A percentile compares a stretch with the other conserved stretches of the same genome.
These are phyloP conservation scores for Vitis riparia DNA, from an alignment of 164 flowering plant species.

Conservation along the genomic window DNA sequence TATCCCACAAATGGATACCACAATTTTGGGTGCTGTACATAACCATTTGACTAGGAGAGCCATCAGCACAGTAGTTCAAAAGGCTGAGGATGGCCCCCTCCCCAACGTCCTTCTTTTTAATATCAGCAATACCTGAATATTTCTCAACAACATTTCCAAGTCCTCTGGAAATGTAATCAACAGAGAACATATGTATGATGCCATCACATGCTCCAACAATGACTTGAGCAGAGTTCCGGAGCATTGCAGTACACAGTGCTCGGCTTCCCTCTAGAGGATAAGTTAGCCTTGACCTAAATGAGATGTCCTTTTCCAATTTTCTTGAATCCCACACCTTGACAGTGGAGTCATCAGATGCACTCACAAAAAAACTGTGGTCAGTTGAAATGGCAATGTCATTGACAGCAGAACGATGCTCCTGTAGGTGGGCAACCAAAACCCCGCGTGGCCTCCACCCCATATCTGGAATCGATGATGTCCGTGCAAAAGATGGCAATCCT, in stretches of 20 bases:
- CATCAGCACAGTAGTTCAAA: constrained; percentile 64
- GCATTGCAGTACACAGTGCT: constrained; percentile 82
- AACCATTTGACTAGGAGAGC: constrained; percentile 52
- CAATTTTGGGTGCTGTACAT: constrained; percentile 87
- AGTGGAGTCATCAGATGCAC: constrained; percentile 96
- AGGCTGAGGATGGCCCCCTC: constrained; percentile 87
- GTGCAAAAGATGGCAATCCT: constrained; percentile 49
- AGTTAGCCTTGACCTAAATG: constrained; percentile 91
- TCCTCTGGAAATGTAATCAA: constrained; percentile 84
- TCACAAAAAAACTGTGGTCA: constrained; percentile 90
- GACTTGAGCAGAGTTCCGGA: constrained; percentile 79
- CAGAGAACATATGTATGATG: constrained; percentile 78
- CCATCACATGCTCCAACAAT: constrained; percentile 93
- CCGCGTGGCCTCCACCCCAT: constrained; percentile 99
- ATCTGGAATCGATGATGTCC: constrained; percentile 72
- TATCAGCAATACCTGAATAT: constrained; percentile 87
- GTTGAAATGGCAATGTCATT: constrained; percentile 85
- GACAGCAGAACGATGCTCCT: constrained; percentile 97
- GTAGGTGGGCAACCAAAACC: constrained; percentile 94
- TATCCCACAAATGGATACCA: constrained; percentile 95
- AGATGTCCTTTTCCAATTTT: constrained; percentile 92
- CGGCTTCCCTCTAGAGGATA: constrained; percentile 85
- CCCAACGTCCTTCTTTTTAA: constrained; percentile 64
- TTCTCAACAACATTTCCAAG: constrained; percentile 89
- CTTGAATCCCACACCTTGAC: constrained; percentile 97